Evolutionary conservation across 768 basidiomycete genomes (phyloP).

Genomic region (Mycena rosella): DNA sequence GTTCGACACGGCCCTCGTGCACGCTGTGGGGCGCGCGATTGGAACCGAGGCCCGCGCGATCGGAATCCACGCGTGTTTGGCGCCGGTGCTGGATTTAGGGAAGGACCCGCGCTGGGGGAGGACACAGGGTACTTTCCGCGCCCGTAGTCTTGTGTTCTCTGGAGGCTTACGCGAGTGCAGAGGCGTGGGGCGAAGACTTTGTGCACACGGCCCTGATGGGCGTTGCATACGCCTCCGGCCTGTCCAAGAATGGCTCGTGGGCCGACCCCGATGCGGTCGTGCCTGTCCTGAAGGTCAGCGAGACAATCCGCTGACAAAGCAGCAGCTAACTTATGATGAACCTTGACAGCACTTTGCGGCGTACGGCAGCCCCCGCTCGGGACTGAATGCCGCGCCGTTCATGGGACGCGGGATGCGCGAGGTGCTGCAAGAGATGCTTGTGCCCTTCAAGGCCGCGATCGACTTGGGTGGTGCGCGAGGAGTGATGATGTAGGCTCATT

Average conservation of each 20-base stretch:
- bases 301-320: background rate
- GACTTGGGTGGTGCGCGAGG: conserved; percentile 41
- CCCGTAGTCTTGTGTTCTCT: background rate
- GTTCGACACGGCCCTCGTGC: conserved; percentile 37
- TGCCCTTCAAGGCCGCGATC: conserved; percentile 42
- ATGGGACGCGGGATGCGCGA: conserved; percentile 40
- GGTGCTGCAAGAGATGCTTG: conserved; percentile 42
- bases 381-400: conserved; percentile 42
- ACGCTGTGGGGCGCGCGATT: conserved; percentile 41
- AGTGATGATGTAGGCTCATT: conserved; percentile 39
- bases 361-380: conserved; percentile 41
- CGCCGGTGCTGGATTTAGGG: conserved; percentile 44
- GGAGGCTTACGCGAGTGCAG: conserved; percentile 12
- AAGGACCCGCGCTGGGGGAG: conserved; percentile 44
- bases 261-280: conserved; percentile 43
- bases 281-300: conserved; percentile 40
- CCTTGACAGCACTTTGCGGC: conserved; percentile 41
- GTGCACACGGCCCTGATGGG: conserved; percentile 43
- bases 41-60: conserved; percentile 42
- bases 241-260: conserved; percentile 44
- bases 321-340: background rate
- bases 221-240: conserved; percentile 39
- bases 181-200: conserved; percentile 46
- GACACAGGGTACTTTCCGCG: conserved; percentile 35
- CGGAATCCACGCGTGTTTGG: conserved; percentile 42